Conservation (phyloP, 306 rosid species). For the Benincasa hispida region DNA sequence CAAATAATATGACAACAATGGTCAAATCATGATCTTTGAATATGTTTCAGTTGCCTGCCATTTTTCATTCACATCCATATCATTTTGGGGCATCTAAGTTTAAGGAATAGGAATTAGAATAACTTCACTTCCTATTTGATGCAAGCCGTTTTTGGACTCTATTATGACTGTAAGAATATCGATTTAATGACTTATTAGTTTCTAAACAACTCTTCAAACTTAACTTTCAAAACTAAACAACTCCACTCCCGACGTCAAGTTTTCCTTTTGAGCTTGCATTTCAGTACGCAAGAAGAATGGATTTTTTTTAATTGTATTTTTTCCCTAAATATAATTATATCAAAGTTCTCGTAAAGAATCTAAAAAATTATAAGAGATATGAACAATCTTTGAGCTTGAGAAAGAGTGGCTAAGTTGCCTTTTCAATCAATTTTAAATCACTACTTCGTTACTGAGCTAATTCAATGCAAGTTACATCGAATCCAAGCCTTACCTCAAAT, state of each 20-base stretch:
- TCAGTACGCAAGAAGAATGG: background rate
- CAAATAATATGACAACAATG: constrained; percentile 2
- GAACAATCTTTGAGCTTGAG: background rate
- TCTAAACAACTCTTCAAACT: no score
- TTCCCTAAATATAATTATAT: no score
- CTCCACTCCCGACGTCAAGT: no score
- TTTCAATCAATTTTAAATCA: background rate
- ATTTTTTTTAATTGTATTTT: background rate
- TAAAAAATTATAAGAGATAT: background rate
- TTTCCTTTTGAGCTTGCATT: background rate
- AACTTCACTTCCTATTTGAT: no score
- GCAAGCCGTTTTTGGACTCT: no score
- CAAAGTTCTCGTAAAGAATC: no score
- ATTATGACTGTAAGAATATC: no score
- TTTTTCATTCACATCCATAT: no score
- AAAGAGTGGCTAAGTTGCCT: background rate
- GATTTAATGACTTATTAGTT: no score
- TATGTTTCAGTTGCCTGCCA: constrained; percentile 8
- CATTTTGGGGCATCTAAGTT: no score
- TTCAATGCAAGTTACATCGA: background rate
- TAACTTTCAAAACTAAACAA: no score
- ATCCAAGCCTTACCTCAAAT: background rate
- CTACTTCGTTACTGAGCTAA: background rate
- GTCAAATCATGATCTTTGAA: constrained; percentile 3
- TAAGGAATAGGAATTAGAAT: no score